Percentiles rank a stretch among this genome's conserved stretches.
These are phyloP conservation scores for Tolypocladium endophyticum DNA, from an alignment of 2,329 filamentous ascomycete species.

Conservation along the genomic window DNA sequence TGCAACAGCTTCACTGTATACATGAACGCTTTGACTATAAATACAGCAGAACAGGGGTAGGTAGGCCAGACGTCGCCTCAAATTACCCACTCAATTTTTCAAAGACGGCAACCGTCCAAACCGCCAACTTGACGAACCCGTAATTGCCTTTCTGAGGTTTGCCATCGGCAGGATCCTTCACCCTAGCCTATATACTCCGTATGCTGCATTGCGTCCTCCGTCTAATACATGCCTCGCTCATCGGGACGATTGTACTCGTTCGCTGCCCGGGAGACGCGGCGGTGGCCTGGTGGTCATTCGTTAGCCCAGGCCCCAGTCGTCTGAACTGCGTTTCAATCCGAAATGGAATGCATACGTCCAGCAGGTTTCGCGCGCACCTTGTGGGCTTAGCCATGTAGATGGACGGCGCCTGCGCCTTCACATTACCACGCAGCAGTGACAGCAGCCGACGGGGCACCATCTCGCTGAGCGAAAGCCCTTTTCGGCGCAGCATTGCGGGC, in stretches of 20 bases:
- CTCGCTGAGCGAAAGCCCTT: constrained; percentile 19
- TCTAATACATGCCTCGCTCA: neutral
- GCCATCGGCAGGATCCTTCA: neutral
- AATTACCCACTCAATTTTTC: neutral
- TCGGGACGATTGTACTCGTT: too few relatives aligned
- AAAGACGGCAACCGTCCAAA: neutral
- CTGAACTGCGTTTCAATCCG: neutral
- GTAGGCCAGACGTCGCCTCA: neutral
- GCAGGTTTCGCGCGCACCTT: neutral
- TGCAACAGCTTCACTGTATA: neutral
- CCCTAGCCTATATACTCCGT: neutral
- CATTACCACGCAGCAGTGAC: constrained; percentile 15
- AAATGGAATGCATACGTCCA: too few relatives aligned
- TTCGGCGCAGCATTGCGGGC: constrained; percentile 22
- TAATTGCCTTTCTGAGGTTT: neutral
- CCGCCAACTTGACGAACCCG: neutral
- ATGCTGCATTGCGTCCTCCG: neutral
- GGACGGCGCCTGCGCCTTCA: neutral
- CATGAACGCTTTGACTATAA: neutral
- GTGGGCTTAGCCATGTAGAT: neutral
- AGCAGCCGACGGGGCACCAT: constrained; percentile 26
- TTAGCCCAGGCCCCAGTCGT: neutral
- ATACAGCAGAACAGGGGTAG: neutral
- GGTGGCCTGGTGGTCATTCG: neutral
- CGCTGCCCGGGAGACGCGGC: neutral